These are phyloP conservation scores for Plectosphaerella sp. DNA, from an alignment of 2,329 filamentous ascomycete species.

Conservation along the genomic window DNA sequence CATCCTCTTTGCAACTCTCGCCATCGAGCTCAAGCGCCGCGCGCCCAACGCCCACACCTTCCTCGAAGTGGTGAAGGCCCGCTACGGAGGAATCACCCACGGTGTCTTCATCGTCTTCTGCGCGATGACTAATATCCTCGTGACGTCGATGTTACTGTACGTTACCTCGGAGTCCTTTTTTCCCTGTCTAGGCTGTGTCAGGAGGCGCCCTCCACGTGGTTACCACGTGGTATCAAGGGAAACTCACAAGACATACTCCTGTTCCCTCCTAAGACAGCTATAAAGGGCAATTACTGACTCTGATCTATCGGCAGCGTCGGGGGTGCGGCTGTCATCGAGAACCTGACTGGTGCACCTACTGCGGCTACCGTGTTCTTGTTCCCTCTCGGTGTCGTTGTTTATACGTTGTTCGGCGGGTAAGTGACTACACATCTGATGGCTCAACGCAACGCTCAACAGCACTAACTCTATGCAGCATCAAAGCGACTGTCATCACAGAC, in stretches of 20 bases:
- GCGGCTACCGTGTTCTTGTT: conserved; percentile 81
- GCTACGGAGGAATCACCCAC: conserved; percentile 70
- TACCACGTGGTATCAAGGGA: no score
- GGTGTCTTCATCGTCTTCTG: conserved; percentile 78
- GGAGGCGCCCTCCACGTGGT: no score
- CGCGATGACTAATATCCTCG: conserved; percentile 73
- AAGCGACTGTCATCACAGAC: conserved; percentile 82
- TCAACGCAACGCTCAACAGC: not conserved
- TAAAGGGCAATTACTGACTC: no score
- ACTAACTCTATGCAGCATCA: conserved; percentile 43
- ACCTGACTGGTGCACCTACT: conserved; percentile 40
- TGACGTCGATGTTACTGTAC: conserved; percentile 80
- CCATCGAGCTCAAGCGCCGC: conserved; percentile 82
- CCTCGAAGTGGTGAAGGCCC: conserved; percentile 75
- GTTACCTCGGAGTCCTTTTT: no score
- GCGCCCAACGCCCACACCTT: conserved; percentile 85
- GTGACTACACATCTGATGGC: no score
- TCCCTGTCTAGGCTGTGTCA: no score
- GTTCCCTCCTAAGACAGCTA: no score
- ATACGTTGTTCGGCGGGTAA: conserved; percentile 66
- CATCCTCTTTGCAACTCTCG: conserved; percentile 82
- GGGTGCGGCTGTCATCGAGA: conserved; percentile 39
- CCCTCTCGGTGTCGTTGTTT: conserved; percentile 69
- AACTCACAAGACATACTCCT: no score
- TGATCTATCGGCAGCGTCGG: conserved; percentile 40